Evolutionary conservation across 2,329 filamentous ascomycete genomes (phyloP).

Genomic region (Botrytis squamosa): DNA sequence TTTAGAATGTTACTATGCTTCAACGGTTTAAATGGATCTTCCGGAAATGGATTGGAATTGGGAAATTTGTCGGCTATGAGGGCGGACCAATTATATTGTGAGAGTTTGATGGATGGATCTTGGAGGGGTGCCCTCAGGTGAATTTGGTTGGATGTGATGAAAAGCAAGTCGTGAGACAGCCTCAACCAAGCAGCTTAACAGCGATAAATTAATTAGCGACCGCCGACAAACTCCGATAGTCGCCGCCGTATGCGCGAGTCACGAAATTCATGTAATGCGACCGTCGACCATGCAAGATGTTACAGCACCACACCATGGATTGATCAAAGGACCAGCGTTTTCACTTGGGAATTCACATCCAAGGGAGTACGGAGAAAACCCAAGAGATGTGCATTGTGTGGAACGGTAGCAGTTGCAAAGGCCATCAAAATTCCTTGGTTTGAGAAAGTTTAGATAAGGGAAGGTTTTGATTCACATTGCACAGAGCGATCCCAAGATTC

Average conservation of each 20-base stretch:
- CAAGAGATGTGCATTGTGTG: neutral
- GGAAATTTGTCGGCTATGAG: slow-evolving; percentile 6
- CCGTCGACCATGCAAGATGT: neutral
- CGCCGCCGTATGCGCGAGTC: slow-evolving; percentile 18
- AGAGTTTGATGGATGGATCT: neutral
- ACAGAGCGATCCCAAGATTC: neutral
- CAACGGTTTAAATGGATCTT: slow-evolving; percentile 16
- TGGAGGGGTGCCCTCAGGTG: slow-evolving; percentile 7
- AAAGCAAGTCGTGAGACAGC: neutral
- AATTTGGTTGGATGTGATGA: neutral
- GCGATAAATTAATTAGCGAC: neutral
- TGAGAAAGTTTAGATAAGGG: neutral
- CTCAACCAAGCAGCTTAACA: neutral
- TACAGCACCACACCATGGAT: neutral
- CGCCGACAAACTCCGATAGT: slow-evolving; percentile 6
- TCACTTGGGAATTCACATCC: neutral
- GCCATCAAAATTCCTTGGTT: neutral
- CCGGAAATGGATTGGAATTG: neutral
- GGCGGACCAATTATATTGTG: neutral
- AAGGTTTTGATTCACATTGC: neutral
- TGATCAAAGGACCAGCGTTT: neutral
- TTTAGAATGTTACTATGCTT: neutral
- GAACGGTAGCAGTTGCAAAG: neutral
- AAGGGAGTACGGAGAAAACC: neutral
- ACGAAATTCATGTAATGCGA: neutral